These are phyloP conservation scores for Diaporthe sp. DNA, from an alignment of 2,329 filamentous ascomycete species.

Conservation along the genomic window DNA sequence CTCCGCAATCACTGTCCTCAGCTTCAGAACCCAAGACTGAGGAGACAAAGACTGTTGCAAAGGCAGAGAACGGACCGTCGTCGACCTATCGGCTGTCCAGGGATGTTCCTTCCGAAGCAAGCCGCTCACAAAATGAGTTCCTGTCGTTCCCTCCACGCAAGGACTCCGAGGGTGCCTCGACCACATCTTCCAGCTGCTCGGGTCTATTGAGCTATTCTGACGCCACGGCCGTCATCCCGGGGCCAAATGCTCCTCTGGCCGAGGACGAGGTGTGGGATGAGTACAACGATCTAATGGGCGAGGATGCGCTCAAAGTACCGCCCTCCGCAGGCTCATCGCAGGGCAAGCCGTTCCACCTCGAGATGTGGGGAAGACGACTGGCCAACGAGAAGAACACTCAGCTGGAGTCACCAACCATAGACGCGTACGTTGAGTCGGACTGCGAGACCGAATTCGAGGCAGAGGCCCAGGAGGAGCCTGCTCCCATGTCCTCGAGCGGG, in stretches of 20 bases:
- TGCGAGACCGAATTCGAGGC: constrained; percentile 43
- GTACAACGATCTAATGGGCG: constrained; percentile 88
- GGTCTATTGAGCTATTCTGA: constrained; percentile 68
- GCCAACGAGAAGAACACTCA: constrained; percentile 47
- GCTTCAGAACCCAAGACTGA: constrained; percentile 52
- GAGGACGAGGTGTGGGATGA: constrained; percentile 96
- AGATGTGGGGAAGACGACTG: constrained; percentile 55
- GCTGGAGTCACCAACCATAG: constrained; percentile 61
- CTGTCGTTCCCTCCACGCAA: constrained; percentile 77
- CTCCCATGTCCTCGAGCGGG: constrained; percentile 56
- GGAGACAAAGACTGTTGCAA: constrained; percentile 45
- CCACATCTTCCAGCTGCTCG: constrained; percentile 74
- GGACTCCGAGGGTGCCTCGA: constrained; percentile 67
- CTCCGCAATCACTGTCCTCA: constrained; percentile 47
- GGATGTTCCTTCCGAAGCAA: constrained; percentile 45
- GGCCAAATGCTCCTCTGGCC: constrained; percentile 68
- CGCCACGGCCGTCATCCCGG: constrained; percentile 74
- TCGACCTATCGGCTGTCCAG: constrained; percentile 44
- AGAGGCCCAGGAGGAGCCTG: constrained; percentile 42
- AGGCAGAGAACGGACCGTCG: constrained; percentile 45
- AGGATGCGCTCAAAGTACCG: constrained; percentile 58
- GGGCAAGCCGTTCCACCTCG: constrained; percentile 66
- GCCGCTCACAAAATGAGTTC: constrained; percentile 67
- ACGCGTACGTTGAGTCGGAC: constrained; percentile 42
- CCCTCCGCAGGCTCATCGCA: constrained; percentile 66